These are phyloP conservation scores for Suhomyces xylopsoci DNA, from an alignment of 805 yeast genomes.

Conservation along the genomic window DNA sequence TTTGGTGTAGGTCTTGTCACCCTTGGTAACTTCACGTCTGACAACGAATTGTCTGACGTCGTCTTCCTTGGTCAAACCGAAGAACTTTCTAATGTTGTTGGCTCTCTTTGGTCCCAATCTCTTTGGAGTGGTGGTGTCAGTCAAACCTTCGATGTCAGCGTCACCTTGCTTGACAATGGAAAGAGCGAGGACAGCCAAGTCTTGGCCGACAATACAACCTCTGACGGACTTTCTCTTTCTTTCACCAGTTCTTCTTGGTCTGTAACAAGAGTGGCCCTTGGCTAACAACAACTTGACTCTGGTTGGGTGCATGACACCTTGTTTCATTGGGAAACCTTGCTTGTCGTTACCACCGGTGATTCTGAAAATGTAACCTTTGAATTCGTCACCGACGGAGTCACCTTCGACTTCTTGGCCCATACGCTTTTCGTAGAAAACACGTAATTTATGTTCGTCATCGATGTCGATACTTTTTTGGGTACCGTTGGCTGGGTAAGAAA, in stretches of 20 bases:
- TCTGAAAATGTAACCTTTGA: conserved; percentile 98
- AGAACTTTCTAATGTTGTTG: conserved; percentile 99
- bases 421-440: conserved; percentile 98
- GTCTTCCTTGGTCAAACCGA: conserved; percentile 93
- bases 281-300: conserved; percentile 95
- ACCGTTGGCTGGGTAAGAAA: conserved; percentile 99
- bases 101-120: conserved; percentile 99
- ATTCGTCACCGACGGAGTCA: conserved; percentile 96
- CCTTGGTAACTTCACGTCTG: conserved; percentile 98
- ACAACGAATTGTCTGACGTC: conserved; percentile 82
- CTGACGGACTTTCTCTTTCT: conserved; percentile 99
- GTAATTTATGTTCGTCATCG: conserved; percentile 98
- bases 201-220: conserved; percentile 98
- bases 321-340: conserved; percentile 99
- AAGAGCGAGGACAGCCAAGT: conserved; percentile 92
- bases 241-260: conserved; percentile 99
- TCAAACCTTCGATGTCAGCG: conserved; percentile 89
- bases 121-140: conserved; percentile 93
- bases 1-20: conserved; percentile 98
- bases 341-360: conserved; percentile 99
- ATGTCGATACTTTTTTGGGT: conserved; percentile 96
- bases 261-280: conserved; percentile 97
- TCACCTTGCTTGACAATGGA: conserved; percentile 98
- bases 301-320: conserved; percentile 99
- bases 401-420: conserved; percentile 99